Evolutionary conservation across 805 yeast species (phyloP).

Genomic region (Saccharomycopsis schoenii): DNA sequence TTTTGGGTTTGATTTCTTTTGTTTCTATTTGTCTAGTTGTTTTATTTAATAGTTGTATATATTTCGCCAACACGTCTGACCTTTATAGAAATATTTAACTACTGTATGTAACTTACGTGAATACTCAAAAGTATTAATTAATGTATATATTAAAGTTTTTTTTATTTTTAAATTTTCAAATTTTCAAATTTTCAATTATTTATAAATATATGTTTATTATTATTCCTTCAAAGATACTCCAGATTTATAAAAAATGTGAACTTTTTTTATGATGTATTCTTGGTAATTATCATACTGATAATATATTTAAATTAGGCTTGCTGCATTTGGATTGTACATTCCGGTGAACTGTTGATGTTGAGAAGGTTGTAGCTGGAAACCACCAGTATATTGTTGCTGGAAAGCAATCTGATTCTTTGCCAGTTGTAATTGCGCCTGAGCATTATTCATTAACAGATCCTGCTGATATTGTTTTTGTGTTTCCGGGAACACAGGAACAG

Average conservation of each 20-base stretch:
- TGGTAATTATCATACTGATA: background rate
- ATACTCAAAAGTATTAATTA: too few species aligned
- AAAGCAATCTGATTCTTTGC: conserved; percentile 9
- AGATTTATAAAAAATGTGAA: background rate
- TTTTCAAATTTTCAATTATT: too few species aligned
- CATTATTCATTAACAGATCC: conserved; percentile 9
- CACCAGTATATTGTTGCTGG: conserved; percentile 24
- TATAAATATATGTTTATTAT: too few species aligned
- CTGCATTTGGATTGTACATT: conserved; percentile 13
- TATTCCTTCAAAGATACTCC: too few species aligned
- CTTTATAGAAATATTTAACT: background rate
- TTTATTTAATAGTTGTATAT: background rate
- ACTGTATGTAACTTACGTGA: background rate
- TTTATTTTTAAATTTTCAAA: too few species aligned
- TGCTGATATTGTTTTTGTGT: conserved; percentile 34
- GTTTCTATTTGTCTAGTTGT: too few species aligned
- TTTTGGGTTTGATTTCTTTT: background rate
- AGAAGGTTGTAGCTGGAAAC: conserved; percentile 26
- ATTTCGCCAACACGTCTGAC: background rate
- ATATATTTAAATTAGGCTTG: conserved; percentile 4
- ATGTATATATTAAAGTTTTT: too few species aligned
- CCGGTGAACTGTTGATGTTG: conserved; percentile 22
- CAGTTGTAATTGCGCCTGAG: conserved; percentile 11
- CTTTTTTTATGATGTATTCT: background rate
- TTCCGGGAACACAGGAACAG: conserved; percentile 61